Evolutionary conservation across 768 basidiomycete species (phyloP).

Genomic region (Sutorius australiensis): DNA sequence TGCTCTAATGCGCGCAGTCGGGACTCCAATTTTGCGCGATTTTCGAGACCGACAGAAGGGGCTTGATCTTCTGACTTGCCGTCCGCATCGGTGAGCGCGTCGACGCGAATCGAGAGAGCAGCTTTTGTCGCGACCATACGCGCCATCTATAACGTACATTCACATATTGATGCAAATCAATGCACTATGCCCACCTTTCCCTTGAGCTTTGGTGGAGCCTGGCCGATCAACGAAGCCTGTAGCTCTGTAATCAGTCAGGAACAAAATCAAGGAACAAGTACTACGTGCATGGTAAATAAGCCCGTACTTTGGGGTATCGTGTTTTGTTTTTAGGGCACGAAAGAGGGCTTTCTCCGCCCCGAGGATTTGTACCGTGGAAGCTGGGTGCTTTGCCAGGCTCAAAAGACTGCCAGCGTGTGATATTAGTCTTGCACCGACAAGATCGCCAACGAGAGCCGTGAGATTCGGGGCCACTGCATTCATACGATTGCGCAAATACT

Average conservation of each 20-base stretch:
- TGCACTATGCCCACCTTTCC: conserved; percentile 63
- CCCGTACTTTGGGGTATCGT: conserved; percentile 98
- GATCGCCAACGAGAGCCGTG: conserved; percentile 77
- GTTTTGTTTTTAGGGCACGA: conserved; percentile 74
- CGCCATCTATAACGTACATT: conserved; percentile 66
- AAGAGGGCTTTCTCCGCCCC: conserved; percentile 78
- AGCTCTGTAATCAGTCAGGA: conserved; percentile 3
- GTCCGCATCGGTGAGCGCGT: conserved; percentile 90
- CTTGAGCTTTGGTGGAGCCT: conserved; percentile 96
- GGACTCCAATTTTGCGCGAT: conserved; percentile 93
- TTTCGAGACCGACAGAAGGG: conserved; percentile 86
- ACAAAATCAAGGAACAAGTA: neutral
- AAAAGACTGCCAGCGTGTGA: conserved; percentile 71
- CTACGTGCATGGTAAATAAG: conserved; percentile 90
- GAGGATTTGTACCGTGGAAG: conserved; percentile 74
- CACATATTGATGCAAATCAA: neutral
- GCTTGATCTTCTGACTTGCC: conserved; percentile 81
- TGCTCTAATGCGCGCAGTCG: conserved; percentile 87
- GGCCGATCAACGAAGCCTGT: conserved; percentile 91
- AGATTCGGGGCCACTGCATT: conserved; percentile 96
- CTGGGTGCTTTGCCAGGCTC: conserved; percentile 70
- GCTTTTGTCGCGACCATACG: conserved; percentile 99
- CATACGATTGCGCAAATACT: conserved; percentile 98
- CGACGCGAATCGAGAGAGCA: conserved; percentile 94
- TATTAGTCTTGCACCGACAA: conserved; percentile 72